Evolutionary conservation across 176 grass and related monocot species (phyloP), one percentile per base, ranked within the genome.

Genomic region (Eragrostis curvula): DNA sequence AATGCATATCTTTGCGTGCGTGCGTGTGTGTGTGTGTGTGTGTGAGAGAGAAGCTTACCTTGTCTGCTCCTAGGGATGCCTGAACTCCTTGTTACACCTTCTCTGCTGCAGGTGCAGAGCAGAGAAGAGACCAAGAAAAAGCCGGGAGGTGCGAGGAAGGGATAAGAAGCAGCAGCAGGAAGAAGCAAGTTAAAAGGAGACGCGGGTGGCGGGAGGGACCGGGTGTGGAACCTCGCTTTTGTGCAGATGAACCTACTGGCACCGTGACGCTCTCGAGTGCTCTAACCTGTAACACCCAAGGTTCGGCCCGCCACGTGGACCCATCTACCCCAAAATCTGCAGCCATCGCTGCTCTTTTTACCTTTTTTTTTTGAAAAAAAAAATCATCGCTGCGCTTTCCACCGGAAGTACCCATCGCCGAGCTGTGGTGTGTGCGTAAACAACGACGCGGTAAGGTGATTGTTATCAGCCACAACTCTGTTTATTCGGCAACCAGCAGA

Each of bases 51-150:
- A 45, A 9, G 5, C 12, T 56, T 53, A 86, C 75, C 85, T 92
- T 92, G 20, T 71, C 60, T 60, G 17, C 81, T n/a, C 77, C 74
- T 77, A 74, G 83, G 43, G 87, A 68, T 25, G 66, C 20, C 12
- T 61, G 9, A n/a, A 13, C 66, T 50, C 25, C 61, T 18, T 21
- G 18, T n/a, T 56, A 11, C 52, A 56, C 52, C 82, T 57, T 67
- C 74, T 73, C 25, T 74, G 60, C 15, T 40, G 27, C 36, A 24
- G 9, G 50, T 27, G 58, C 46, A 25, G 68, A 83, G 85, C 55
- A 71, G 68, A 55, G 25, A 8, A 18, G 24, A 7, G 52, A 20
- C 18, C 7, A 56, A 56, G 7, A 46, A 39, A 20, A n/a, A n/a
- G 41, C 16, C 16, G 66, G 11, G 57, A 8, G 65, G 21, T 40